Evolutionary conservation across 2,329 filamentous ascomycete species (phyloP), one percentile per base, ranked within the genome.

Genomic region (Leptodontidium sp.): DNA sequence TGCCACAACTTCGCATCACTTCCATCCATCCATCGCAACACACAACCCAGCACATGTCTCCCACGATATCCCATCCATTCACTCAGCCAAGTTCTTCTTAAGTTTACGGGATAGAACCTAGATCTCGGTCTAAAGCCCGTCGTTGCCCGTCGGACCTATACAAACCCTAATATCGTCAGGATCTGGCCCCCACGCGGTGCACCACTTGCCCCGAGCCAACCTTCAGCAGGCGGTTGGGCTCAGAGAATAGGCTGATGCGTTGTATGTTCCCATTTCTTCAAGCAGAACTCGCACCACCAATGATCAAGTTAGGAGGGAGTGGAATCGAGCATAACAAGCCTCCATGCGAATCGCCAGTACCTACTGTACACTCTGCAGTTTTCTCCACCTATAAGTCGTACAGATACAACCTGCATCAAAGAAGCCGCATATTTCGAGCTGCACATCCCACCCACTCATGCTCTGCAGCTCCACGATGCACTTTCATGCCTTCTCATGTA

Each of bases 161-260:
- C 9, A 11, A 58, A 58, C 53, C 24, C n/a, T 24, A 35, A 58
- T 14, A 29, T 52, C 47, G 17, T 50, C 17, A 50, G 8, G 47
- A 52, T 24, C 49, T 58, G 38, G 21, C 26, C 24, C 38, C 2
- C 58, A 61, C 40, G 40, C 35, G 17, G 49, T 4, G n/a, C 50
- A 26, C 26, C 14, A 35, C 21, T 7, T 26, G 32, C 57, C 38
- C 24, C 35, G 12, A 61, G 21, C 58, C 35, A 61, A 45, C 40
- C 40, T 61, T 45, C 38, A 29, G 58, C 38, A 21, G 58, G 38
- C 40, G 58, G 38, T 61, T 47, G 40, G 38, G 58, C 58, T 40
- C 58, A 61, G 21, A 26, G 21, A 26, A 45, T 21, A 61, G 58
- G 17, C 57, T 45, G 17, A 59, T 43, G 2, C 3, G 40, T 5